Evolutionary conservation across 495 filamentous ascomycete genomes (phyloP), one percentile per base, ranked within the genome.

Genomic region (Penicillium simplicissimum): DNA sequence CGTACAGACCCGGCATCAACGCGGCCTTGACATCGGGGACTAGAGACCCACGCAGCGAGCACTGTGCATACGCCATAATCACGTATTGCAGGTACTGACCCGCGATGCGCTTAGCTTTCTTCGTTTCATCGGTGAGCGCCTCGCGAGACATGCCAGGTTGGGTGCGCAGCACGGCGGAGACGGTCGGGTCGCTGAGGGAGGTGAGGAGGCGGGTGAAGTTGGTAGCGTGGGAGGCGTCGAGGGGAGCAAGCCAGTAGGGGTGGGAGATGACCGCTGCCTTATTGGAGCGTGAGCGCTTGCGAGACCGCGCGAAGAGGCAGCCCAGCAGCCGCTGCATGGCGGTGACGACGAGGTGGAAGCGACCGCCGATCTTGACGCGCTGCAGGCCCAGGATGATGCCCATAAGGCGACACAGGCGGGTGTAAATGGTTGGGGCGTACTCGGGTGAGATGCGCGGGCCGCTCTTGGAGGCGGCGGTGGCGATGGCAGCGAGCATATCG

Each of bases 151-250:
- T 62, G 19, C 70, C 67, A 10, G 72, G 64, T 47, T 74, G 79
- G 1, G 79, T 72, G 14, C 82, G 78, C 6, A 87, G 77, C 1
- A 92, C 87, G 5, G 89, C 88, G 0, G 87, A 92, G 15, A 85
- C 84, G 14, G 87, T 89, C 14, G 93, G 93, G 56, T 93, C 88
- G 71, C 89, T 92, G 55, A 96, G 82, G 4, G 89, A 81, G 7
- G 86, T 89, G 34, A 97, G 77, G 28, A 96, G 81, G 6, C 91
- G 85, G 8, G 89, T 79, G 71, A 87, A 92, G 31, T 81, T 78
- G 42, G 80, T 75, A 5, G 88, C 88, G 58, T 92, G 83, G 1
- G 72, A 70, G 35, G 82, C 75, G 11, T 75, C 56, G 60, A 78
- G 58, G 57, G 64, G 79, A 62, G 65, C 76, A 61, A 82, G 74